A percentile compares a stretch with the other conserved stretches of the same genome.
Evolutionary conservation across 768 basidiomycete species (phyloP).

Genomic region (Dictyophora rubrovolvata): DNA sequence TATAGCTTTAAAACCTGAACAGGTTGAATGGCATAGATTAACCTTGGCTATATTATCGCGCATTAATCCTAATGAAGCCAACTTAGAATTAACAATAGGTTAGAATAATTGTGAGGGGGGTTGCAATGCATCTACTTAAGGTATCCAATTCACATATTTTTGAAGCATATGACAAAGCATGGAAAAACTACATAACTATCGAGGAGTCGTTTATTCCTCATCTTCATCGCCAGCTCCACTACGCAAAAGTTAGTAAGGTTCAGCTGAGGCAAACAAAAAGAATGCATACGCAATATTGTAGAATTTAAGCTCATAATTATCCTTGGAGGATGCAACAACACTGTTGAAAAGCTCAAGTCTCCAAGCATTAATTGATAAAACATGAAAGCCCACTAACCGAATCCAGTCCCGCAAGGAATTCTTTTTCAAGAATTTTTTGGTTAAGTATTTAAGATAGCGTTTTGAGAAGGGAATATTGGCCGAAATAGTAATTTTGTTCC

Average conservation of each 20-base stretch:
- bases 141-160: background rate
- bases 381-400: constrained; percentile 39
- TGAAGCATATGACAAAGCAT: background rate
- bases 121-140: background rate
- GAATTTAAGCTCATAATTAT: constrained; percentile 90
- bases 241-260: background rate
- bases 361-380: constrained; percentile 3
- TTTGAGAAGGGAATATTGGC: constrained; percentile 90
- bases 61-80: constrained; percentile 29
- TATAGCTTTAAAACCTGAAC: constrained; percentile 46
- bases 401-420: constrained; percentile 94
- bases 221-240: constrained; percentile 46
- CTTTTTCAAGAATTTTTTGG: constrained; percentile 99
- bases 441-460: constrained; percentile 96
- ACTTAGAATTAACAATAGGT: background rate
- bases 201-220: constrained; percentile 29
- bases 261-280: background rate
- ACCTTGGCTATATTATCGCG: constrained; percentile 49
- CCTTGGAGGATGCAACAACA: constrained; percentile 90
- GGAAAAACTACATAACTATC: background rate
- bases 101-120: background rate
- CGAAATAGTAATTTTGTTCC: constrained; percentile 75
- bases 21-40: constrained; percentile 63
- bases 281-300: constrained; percentile 77
- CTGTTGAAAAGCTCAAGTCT: constrained; percentile 23